Evolutionary conservation across 345 rosid species (phyloP), one percentile per base, ranked within the genome.

Genomic region (Aethionema arabicum): DNA sequence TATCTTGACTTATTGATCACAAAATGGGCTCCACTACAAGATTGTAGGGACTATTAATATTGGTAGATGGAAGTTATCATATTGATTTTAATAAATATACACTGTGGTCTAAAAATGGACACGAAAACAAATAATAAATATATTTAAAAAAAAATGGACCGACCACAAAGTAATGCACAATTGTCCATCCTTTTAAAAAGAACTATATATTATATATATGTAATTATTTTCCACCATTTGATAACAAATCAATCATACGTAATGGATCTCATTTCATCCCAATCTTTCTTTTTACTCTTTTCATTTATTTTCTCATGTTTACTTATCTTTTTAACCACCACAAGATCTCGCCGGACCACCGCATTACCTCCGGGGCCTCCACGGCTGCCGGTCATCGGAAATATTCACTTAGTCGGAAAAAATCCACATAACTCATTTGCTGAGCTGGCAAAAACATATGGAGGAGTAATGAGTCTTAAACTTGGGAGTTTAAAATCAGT

Each of bases 391-490:
- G 50, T 76, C 46, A 55, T 80, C 11, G 83, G 85, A 30, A 80
- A 76, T 68, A 75, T 83, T 65, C 67, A 76, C 6, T 48, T 44
- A 4, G 61, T 80, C 16, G 79, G 85, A 2, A 14, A 57, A 45
- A 71, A 63, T 4, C 68, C 81, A 32, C 83, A 78, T 45, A 50
- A 4, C 32, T 59, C 76, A 53, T 66, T 83, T 2, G 67, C 72
- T 13, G 10, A 70, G 27, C 69, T 83, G 38, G 68, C 85, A 16
- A 62, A 72, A 60, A 67, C 51, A 0, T 54, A 67, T 55, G 88
- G 83, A 50, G 85, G 77, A 11, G 47, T 80, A 39, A 80, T 78
- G 73, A 63, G 63, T 56, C 74, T 80, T 27, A 74, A 74, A 40
- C 44, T 72, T 44, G 75, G 75, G 30, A 36, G 50, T 35, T 38